phyloP scores from a whole-genome alignment of 2,329 filamentous ascomycete genomes.

The Bipolaris cookei region DNA sequence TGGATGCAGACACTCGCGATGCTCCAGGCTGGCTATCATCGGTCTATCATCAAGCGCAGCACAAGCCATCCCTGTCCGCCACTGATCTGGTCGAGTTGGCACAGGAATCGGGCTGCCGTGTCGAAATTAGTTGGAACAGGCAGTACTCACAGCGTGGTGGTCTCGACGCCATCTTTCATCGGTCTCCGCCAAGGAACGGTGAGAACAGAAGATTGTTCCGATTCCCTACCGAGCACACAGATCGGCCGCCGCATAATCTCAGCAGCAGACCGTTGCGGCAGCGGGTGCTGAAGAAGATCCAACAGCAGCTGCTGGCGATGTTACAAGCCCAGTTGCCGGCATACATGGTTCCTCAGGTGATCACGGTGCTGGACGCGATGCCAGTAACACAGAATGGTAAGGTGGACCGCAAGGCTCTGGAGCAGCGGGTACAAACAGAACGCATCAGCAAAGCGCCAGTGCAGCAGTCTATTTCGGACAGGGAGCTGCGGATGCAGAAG shows the following conservation, averaged over 20 bases:
- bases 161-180: slow-evolving; percentile 8
- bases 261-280: not conserved
- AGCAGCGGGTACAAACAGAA: slow-evolving; percentile 25
- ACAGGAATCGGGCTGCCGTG: not conserved
- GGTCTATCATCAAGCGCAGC: not conserved
- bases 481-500: not conserved
- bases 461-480: not conserved
- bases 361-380: slow-evolving; percentile 42
- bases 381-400: slow-evolving; percentile 24
- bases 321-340: slow-evolving; percentile 10
- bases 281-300: not conserved
- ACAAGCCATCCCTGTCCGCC: not conserved
- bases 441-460: slow-evolving; percentile 18
- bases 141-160: slow-evolving; percentile 7
- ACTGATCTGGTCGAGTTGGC: not conserved
- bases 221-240: slow-evolving; percentile 1
- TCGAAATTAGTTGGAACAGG: slow-evolving; percentile 10
- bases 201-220: not conserved
- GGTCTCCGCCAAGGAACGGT: too few species aligned
- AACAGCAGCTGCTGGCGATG: not conserved
- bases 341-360: slow-evolving; percentile 30
- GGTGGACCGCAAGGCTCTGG: slow-evolving; percentile 11
- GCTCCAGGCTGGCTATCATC: not conserved
- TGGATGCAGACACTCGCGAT: not conserved
- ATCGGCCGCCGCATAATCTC: not conserved